A percentile compares a stretch with the other conserved stretches of the same genome.
phyloP scores from a whole-genome alignment of 805 yeast species.

The Lipomyces starkeyi region DNA sequence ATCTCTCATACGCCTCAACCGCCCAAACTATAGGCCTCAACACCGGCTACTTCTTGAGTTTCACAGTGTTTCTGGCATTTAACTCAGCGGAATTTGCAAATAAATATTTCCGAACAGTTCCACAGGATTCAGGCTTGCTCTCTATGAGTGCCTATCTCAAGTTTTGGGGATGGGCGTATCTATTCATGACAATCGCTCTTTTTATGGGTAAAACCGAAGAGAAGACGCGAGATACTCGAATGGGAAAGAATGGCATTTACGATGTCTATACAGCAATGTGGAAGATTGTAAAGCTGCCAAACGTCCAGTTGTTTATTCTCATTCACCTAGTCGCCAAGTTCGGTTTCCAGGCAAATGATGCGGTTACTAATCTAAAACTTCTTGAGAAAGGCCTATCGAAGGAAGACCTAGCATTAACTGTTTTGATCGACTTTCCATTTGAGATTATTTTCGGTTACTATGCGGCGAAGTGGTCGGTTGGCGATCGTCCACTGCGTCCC shows the following conservation, averaged over 20 bases:
- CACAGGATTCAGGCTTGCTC: conserved; percentile 68
- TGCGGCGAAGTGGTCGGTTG: conserved; percentile 93
- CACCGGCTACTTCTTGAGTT: conserved; percentile 88
- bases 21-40: conserved; percentile 97
- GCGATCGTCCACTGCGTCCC: conserved; percentile 70
- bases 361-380: conserved; percentile 89
- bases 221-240: conserved; percentile 53
- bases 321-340: conserved; percentile 82
- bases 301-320: conserved; percentile 73
- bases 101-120: conserved; percentile 70
- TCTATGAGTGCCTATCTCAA: conserved; percentile 75
- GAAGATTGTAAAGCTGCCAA: conserved; percentile 55
- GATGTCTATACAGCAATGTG: conserved; percentile 47
- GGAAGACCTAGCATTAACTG: conserved; percentile 92
- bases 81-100: conserved; percentile 93
- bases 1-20: conserved; percentile 90
- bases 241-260: conserved; percentile 43
- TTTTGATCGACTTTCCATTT: conserved; percentile 92
- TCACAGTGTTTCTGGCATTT: conserved; percentile 88
- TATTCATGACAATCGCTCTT: conserved; percentile 68
- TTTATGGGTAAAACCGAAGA: conserved; percentile 71
- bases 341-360: conserved; percentile 95
- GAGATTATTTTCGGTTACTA: conserved; percentile 94
- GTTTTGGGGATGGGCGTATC: conserved; percentile 76
- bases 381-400: conserved; percentile 90